These are phyloP conservation scores for Musa schizocarpa DNA, from an alignment of 176 grass and related monocot genomes.

Conservation along the genomic window DNA sequence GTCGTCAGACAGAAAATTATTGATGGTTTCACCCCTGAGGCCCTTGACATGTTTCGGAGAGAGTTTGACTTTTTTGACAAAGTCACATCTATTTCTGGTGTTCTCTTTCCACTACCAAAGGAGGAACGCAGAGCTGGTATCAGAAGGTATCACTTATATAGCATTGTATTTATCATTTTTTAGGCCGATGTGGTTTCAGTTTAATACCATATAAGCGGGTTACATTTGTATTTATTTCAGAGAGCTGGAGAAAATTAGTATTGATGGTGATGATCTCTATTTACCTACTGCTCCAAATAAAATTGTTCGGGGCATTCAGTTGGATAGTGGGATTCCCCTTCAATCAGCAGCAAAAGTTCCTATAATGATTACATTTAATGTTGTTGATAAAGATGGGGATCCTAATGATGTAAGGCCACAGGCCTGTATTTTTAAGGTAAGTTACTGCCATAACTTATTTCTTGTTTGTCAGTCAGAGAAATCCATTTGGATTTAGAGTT, in stretches of 20 bases:
- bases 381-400: conserved; percentile 77
- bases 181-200: too few species aligned
- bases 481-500: not conserved
- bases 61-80: conserved; percentile 93
- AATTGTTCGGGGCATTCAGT: conserved; percentile 79
- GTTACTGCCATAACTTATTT: not conserved
- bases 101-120: conserved; percentile 91
- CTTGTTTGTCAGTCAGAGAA: not conserved
- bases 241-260: conserved; percentile 84
- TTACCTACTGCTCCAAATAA: conserved; percentile 94
- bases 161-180: too few species aligned
- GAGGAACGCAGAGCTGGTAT: conserved; percentile 91
- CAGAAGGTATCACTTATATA: conserved; percentile 43
- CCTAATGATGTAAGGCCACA: conserved; percentile 81
- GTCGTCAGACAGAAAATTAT: conserved; percentile 76
- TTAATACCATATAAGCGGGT: not conserved
- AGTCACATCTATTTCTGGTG: conserved; percentile 96
- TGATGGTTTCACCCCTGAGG: conserved; percentile 66
- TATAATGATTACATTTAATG: conserved; percentile 99
- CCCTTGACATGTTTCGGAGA: conserved; percentile 70
- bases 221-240: conserved; percentile 27
- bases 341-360: conserved; percentile 99
- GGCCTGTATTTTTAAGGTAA: conserved; percentile 99
- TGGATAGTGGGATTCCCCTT: conserved; percentile 95
- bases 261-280: conserved; percentile 93